A percentile compares a stretch with the other conserved stretches of the same genome.
Evolutionary conservation across 2,329 filamentous ascomycete genomes (phyloP).

Genomic region (Colletotrichum eleusines): DNA sequence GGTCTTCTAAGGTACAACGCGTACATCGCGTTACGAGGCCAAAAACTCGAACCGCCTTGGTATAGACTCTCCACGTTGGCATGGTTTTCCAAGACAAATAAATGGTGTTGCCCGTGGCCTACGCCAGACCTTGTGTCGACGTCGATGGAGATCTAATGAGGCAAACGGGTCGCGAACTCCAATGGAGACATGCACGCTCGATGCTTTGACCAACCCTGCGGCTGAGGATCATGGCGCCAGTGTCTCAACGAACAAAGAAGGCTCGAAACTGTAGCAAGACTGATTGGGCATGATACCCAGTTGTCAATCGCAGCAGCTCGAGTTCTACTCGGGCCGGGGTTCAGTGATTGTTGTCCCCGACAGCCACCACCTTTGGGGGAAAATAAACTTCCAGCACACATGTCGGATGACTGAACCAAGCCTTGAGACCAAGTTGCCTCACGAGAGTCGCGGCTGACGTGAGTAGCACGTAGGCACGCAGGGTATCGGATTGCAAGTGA

Average conservation of each 20-base stretch:
- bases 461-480: conserved; percentile 9
- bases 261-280: not conserved
- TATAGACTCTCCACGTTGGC: conserved; percentile 9
- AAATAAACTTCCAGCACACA: not conserved
- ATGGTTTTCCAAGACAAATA: conserved; percentile 9
- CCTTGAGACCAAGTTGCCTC: conserved; percentile 2
- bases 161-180: not conserved
- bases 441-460: not conserved
- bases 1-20: not conserved
- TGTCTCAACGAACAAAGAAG: conserved; percentile 15
- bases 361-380: not conserved
- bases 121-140: not conserved
- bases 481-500: not conserved
- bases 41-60: not conserved
- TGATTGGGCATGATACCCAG: not conserved
- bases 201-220: not conserved
- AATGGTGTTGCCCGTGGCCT: not conserved
- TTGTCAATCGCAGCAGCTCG: no score
- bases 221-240: conserved; percentile 10
- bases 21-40: not conserved
- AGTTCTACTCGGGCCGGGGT: not conserved
- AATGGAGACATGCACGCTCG: conserved; percentile 26
- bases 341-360: not conserved
- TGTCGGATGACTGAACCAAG: not conserved
- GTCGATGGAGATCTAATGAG: not conserved